phyloP scores from a whole-genome alignment of 768 basidiomycete genomes.

The Exidia glandulosa region DNA sequence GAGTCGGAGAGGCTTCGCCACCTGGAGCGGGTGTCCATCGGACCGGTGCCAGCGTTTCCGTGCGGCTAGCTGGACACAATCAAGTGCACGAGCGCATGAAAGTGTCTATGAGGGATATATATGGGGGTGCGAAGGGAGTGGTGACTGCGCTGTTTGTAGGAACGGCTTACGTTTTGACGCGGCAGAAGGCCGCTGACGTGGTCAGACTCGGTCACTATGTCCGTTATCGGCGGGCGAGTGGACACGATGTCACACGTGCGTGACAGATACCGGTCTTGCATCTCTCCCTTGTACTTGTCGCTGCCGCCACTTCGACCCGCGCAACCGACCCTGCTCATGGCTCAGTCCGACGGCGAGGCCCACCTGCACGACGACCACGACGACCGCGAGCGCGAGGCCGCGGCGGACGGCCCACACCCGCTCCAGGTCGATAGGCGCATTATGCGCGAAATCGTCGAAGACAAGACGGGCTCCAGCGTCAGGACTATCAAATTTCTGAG shows the following conservation, averaged over 20 bases:
- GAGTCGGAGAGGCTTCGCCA: no score
- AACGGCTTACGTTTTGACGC: background rate
- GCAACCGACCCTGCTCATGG: background rate
- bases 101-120: no score
- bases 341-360: background rate
- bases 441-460: slow-evolving; percentile 66
- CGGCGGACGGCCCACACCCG: slow-evolving; percentile 48
- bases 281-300: background rate
- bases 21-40: no score
- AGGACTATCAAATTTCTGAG: slow-evolving; percentile 63
- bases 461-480: slow-evolving; percentile 55
- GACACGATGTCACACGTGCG: background rate
- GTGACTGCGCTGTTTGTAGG: no score
- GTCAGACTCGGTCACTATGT: background rate
- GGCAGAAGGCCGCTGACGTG: no score
- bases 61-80: no score
- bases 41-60: no score
- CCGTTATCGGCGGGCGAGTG: background rate
- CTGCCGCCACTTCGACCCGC: background rate
- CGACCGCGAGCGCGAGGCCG: slow-evolving; percentile 55
- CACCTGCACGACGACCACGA: slow-evolving; percentile 59
- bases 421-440: slow-evolving; percentile 69
- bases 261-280: background rate
- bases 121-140: no score
- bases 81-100: no score